Percentiles rank a stretch among this genome's conserved stretches.
Conservation (phyloP, 2,329 filamentous ascomycete genomes). For the Stagonosporopsis chrysanthemi region DNA sequence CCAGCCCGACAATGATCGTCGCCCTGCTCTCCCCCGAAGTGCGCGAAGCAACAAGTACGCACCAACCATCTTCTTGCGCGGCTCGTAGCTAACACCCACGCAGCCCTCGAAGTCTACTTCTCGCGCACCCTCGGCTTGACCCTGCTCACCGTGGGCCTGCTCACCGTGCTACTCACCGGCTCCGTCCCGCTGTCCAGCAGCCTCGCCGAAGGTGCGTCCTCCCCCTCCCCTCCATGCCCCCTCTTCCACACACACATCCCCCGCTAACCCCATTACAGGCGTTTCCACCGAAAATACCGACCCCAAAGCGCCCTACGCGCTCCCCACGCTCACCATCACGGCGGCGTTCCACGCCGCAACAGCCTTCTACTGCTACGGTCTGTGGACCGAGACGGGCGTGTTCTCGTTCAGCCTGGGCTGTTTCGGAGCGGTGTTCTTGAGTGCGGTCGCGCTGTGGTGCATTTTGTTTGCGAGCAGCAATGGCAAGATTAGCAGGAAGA, state of each 20-base stretch:
- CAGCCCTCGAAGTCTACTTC: slow-evolving; percentile 75
- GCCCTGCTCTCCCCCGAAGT: slow-evolving; percentile 66
- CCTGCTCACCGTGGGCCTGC: slow-evolving; percentile 68
- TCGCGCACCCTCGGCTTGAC: slow-evolving; percentile 73
- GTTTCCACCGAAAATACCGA: slow-evolving; percentile 46
- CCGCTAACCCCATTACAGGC: slow-evolving; percentile 26
- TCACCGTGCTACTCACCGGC: slow-evolving; percentile 74
- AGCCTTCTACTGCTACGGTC: slow-evolving; percentile 68
- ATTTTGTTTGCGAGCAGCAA: slow-evolving; percentile 64
- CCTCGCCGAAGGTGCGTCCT: slow-evolving; percentile 41
- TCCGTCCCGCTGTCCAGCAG: slow-evolving; percentile 69
- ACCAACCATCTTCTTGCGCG: background rate
- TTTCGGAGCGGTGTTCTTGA: slow-evolving; percentile 64
- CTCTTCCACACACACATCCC: no score
- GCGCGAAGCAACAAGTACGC: slow-evolving; percentile 61
- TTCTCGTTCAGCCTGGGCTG: slow-evolving; percentile 68
- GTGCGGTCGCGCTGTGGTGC: slow-evolving; percentile 70
- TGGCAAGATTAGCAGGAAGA: slow-evolving; percentile 67
- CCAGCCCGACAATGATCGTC: slow-evolving; percentile 67
- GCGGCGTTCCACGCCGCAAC: slow-evolving; percentile 68
- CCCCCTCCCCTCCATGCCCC: background rate
- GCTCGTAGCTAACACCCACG: slow-evolving; percentile 1
- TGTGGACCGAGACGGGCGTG: slow-evolving; percentile 65
- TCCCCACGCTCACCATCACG: slow-evolving; percentile 71
- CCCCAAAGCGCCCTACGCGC: slow-evolving; percentile 58